Conservation (phyloP, 2,329 filamentous ascomycete species). For the Xylariomycetidae sp. region DNA sequence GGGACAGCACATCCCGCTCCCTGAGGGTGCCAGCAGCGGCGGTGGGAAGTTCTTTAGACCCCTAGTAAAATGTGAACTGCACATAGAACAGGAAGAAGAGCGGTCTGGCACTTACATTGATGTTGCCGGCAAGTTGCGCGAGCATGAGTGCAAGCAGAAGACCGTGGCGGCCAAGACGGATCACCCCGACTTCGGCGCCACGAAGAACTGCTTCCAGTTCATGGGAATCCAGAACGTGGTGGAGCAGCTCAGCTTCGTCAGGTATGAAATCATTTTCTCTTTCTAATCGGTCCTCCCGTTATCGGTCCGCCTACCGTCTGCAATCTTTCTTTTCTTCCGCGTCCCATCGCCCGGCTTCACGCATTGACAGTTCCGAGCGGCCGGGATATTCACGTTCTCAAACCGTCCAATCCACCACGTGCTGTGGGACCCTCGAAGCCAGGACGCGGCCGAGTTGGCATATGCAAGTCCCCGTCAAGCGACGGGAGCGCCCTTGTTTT, state of each 20-base stretch:
- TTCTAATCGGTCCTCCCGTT: constrained; percentile 6
- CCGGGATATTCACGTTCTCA: constrained; percentile 10
- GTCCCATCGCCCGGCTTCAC: constrained; percentile 12
- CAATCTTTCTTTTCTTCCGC: no score
- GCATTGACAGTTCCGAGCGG: constrained; percentile 13
- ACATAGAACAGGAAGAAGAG: constrained; percentile 61
- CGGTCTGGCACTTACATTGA: constrained; percentile 24
- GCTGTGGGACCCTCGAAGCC: constrained; percentile 13
- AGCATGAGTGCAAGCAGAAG: constrained; percentile 54
- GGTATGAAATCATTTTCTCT: constrained; percentile 44
- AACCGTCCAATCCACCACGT: constrained; percentile 14
- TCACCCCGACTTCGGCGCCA: constrained; percentile 58
- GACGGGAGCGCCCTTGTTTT: no score
- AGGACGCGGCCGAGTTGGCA: constrained; percentile 18
- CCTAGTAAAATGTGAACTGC: constrained; percentile 73
- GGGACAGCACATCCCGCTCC: constrained; percentile 67
- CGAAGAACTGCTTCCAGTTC: constrained; percentile 55
- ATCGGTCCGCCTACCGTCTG: constrained; percentile 5
- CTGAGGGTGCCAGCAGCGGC: constrained; percentile 42
- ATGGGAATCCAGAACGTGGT: constrained; percentile 53
- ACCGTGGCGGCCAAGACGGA: constrained; percentile 52
- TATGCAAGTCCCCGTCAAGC: constrained; percentile 21
- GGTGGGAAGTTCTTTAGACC: constrained; percentile 59
- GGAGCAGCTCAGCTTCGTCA: constrained; percentile 67
- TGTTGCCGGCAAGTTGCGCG: constrained; percentile 46